Base-by-base conservation (phyloP, 2,329 filamentous ascomycete species). In the Epichloe sp. region DNA sequence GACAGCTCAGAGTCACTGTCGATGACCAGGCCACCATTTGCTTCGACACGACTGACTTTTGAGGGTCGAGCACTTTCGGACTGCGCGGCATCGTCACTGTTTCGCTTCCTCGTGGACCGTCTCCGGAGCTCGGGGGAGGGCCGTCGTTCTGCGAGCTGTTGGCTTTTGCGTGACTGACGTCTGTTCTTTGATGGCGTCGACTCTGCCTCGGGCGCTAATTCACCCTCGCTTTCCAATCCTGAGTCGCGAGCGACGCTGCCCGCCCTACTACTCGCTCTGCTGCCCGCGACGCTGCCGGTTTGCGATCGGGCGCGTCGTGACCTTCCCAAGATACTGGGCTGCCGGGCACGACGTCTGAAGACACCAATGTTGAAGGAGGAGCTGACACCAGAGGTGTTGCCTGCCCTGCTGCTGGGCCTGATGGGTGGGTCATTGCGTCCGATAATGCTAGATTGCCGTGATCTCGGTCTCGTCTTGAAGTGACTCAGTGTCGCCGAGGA, bases 151-250 rank as follows among this genome's bases (percentile, higher is more conserved):
- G 56, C 45, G 14, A 37, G 49, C 41, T 60, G 56, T 26, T 53
- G 49, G 45, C 58, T 57, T 15, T 65, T 63, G 46, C 63, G 63
- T 41, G 66, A 68, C 37, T 69, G 68, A 19, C 74, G 65, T 47
- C 62, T 55, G 34, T 58, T 61, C 52, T 79, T 76, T 26, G 84
- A 60, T 3, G 83, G 83, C 6, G 84, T 87, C 15, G 82, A 83
- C 66, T 85, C 82, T 31, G 80, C 81, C 52, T 86, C 81, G 75
- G 83, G 48, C 71, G 74, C 60, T 79, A 83, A 57, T 57, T 73
- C 63, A 55, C 66, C 57, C 48, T 77, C 73, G 21, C 77, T 70
- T 11, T 70, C 65, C 35, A 57, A 59, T 35, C 66, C 67, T 31
- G 60, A 63, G 52, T 60, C 61, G 57, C 48, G 60, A 53, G 64